Conservation (phyloP, 495 filamentous ascomycete species). For the Tuber calosporum region DNA sequence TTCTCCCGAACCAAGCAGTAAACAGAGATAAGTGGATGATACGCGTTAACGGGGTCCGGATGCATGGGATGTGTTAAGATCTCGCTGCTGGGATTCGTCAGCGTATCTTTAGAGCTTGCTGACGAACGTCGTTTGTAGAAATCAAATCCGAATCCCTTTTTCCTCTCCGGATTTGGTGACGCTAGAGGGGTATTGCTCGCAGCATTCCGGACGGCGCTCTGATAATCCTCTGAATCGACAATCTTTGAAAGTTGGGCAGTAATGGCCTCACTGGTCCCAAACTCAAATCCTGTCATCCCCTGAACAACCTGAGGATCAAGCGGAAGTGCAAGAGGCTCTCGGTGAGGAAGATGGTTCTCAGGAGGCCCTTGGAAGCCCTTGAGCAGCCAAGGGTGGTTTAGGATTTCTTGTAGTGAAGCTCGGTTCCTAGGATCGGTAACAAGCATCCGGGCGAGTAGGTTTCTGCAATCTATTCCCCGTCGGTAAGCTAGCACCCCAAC, state of each 20-base stretch:
- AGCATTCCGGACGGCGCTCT: slow-evolving; percentile 60
- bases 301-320: slow-evolving; percentile 75
- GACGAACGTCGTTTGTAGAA: slow-evolving; percentile 96
- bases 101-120: slow-evolving; percentile 73
- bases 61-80: slow-evolving; percentile 64
- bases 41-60: slow-evolving; percentile 85
- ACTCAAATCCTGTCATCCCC: slow-evolving; percentile 98
- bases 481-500: slow-evolving; percentile 8
- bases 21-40: slow-evolving; percentile 82
- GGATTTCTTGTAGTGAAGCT: slow-evolving; percentile 81
- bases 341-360: slow-evolving; percentile 77
- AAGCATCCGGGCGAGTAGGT: slow-evolving; percentile 91
- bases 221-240: slow-evolving; percentile 86
- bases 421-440: slow-evolving; percentile 88
- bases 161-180: slow-evolving; percentile 67
- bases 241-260: slow-evolving; percentile 70
- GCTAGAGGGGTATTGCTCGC: slow-evolving; percentile 58
- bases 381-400: slow-evolving; percentile 94
- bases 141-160: slow-evolving; percentile 80
- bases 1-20: slow-evolving; percentile 97
- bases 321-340: slow-evolving; percentile 78
- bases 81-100: slow-evolving; percentile 79
- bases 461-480: slow-evolving; percentile 66
- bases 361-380: slow-evolving; percentile 82
- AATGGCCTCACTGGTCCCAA: slow-evolving; percentile 79